Evolutionary conservation across 176 grass and related monocot genomes (phyloP).

Genomic region (Musa beccarii): DNA sequence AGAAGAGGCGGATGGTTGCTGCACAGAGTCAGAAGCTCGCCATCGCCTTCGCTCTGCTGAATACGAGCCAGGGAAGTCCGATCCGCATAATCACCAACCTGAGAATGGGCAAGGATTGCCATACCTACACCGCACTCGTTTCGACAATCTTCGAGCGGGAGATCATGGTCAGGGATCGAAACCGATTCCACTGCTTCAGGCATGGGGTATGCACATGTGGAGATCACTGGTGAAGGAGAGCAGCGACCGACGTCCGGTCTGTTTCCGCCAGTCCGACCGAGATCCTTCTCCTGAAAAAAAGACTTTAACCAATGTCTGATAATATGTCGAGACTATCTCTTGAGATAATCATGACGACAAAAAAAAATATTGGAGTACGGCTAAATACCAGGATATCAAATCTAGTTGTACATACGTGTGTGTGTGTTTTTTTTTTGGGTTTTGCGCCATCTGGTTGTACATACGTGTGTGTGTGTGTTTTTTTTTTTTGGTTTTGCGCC

Average conservation of each 20-base stretch:
- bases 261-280: too few relatives aligned
- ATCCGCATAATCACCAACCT: constrained; percentile 66
- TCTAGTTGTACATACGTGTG: too few relatives aligned
- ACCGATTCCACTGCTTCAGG: constrained; percentile 59
- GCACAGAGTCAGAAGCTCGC: constrained; percentile 82
- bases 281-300: too few relatives aligned
- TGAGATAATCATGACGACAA: too few relatives aligned
- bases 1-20: constrained; percentile 35
- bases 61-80: constrained; percentile 26
- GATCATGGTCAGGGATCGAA: constrained; percentile 59
- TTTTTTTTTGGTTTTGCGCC: too few relatives aligned
- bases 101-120: constrained; percentile 67
- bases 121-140: constrained; percentile 49
- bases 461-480: too few relatives aligned
- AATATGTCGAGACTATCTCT: too few relatives aligned
- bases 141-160: constrained; percentile 46
- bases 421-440: too few relatives aligned
- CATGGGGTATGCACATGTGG: constrained; percentile 43
- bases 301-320: neutral
- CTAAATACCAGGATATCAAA: too few relatives aligned
- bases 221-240: constrained; percentile 46
- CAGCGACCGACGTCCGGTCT: neutral
- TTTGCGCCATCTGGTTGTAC: too few relatives aligned
- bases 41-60: constrained; percentile 62
- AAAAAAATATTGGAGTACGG: too few relatives aligned